A percentile compares a stretch with the other conserved stretches of the same genome.
Evolutionary conservation across 805 yeast genomes (phyloP).

Genomic region (Kodamaea neixiangensis): DNA sequence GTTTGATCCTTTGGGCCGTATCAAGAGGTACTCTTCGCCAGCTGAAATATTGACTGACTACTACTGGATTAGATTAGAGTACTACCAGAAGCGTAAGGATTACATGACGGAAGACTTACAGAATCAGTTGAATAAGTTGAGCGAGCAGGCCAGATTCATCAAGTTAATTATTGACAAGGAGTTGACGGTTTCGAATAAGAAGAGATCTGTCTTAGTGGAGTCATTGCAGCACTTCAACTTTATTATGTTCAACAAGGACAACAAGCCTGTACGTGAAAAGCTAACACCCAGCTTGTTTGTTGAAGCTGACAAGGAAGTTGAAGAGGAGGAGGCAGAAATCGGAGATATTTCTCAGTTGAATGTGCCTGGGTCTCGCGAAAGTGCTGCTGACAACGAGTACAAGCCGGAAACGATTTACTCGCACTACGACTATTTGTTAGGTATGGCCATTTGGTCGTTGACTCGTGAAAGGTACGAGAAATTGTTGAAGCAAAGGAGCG

Average conservation of each 20-base stretch:
- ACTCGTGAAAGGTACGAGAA: conserved; percentile 87
- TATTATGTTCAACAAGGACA: conserved; percentile 73
- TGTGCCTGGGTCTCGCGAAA: conserved; percentile 25
- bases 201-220: conserved; percentile 61
- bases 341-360: conserved; percentile 34
- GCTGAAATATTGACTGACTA: conserved; percentile 82
- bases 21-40: conserved; percentile 75
- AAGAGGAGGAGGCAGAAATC: conserved; percentile 46
- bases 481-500: conserved; percentile 70
- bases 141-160: conserved; percentile 87
- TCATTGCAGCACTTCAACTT: conserved; percentile 67
- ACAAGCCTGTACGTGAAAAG: conserved; percentile 56
- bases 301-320: conserved; percentile 31
- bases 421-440: conserved; percentile 81
- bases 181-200: conserved; percentile 72
- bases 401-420: conserved; percentile 58
- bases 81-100: conserved; percentile 89
- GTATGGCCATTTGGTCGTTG: conserved; percentile 92
- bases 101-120: conserved; percentile 65
- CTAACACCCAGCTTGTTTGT: conserved; percentile 23
- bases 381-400: conserved; percentile 42
- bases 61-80: conserved; percentile 83
- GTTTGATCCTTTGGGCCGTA: conserved; percentile 85
- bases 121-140: conserved; percentile 70
- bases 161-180: conserved; percentile 82